Base-by-base conservation (phyloP, 1,139 yeast species). In the Saccharomycopsis crataegensis region DNA sequence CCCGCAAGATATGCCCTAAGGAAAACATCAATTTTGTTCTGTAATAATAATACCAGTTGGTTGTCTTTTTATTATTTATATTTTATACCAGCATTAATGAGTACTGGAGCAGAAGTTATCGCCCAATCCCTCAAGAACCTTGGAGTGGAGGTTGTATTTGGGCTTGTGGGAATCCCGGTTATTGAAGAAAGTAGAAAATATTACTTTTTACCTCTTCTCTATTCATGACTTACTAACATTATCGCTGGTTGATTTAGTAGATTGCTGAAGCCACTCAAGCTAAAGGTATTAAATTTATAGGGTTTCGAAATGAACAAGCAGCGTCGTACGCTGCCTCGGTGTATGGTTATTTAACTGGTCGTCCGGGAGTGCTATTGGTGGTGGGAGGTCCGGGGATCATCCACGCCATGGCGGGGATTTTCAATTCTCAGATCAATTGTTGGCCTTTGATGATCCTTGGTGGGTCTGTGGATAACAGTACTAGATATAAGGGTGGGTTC, bases 381-480 rank as follows among this genome's bases (percentile, higher is more conserved):
- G 88, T 83, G 1, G 88, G 88, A 22, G 88, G 88, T 0, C 87
- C 88, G 0, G 88, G 88, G 5, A 70, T 82, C 1, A 70, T 82
- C 8, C 87, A 82, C 60, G 82, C 86, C 0, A 60, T 79, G 49
- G 77, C 88, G 0, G 88, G 88, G 8, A 73, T 80, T 1, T 80
- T 78, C 61, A 82, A 82, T 61, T 77, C 87, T 8, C 70, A 69
- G 45, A 69, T 75, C 52, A 82, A 82, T 63, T 71, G 76, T 53
- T 80, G 83, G 75, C 88, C 88, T 2, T 63, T 82, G 53, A 58
- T 82, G 54, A 76, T 82, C 16, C 67, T 82, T 33, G 85, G 87
- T 0, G 88, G 88, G 1, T 78, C 83, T 2, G 65, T 76, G 8
- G 76, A 79, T 49, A 66, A 76, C 11, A 69, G 67, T 51, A 79